Evolutionary conservation across 2,329 filamentous ascomycete genomes (phyloP).

Genomic region (Pyrenophora teres): DNA sequence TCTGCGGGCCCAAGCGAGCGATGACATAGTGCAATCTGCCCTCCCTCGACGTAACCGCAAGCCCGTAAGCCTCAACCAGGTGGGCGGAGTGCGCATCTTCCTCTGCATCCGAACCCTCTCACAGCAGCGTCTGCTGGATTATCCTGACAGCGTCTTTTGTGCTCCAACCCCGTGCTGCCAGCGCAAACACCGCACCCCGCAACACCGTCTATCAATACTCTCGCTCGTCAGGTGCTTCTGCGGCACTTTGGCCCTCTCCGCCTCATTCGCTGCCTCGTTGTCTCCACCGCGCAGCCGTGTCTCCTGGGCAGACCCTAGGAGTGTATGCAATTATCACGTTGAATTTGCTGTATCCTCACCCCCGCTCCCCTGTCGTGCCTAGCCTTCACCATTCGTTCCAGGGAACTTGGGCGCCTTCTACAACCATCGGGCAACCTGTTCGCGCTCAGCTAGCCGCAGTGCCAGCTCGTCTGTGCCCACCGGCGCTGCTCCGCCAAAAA

Average conservation of each 20-base stretch:
- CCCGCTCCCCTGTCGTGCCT: constrained; percentile 14
- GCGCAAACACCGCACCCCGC: background rate
- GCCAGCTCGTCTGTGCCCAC: constrained; percentile 11
- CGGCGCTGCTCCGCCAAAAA: constrained; percentile 9
- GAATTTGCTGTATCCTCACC: constrained; percentile 10
- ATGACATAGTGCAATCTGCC: constrained; percentile 15
- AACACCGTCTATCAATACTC: background rate
- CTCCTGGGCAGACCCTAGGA: constrained; percentile 20
- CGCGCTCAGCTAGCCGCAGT: constrained; percentile 14
- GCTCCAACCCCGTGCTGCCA: background rate
- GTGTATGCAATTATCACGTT: constrained; percentile 20
- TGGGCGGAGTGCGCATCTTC: constrained; percentile 3
- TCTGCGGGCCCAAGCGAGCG: constrained; percentile 13
- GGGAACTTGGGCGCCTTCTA: constrained; percentile 23
- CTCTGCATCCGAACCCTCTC: constrained; percentile 4
- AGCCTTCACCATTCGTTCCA: constrained; percentile 18
- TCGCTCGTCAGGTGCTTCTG: background rate
- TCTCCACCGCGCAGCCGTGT: constrained; percentile 5
- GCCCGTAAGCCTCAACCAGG: constrained; percentile 1
- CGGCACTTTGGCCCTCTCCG: constrained; percentile 6
- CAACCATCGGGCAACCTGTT: constrained; percentile 24
- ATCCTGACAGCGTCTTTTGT: constrained; percentile 4
- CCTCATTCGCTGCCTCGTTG: constrained; percentile 18
- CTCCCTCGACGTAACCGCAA: constrained; percentile 8
- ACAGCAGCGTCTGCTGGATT: background rate